Evolutionary conservation across 2,329 filamentous ascomycete species (phyloP), one percentile per base, ranked within the genome.

Genomic region (Diaporthe caulivora): DNA sequence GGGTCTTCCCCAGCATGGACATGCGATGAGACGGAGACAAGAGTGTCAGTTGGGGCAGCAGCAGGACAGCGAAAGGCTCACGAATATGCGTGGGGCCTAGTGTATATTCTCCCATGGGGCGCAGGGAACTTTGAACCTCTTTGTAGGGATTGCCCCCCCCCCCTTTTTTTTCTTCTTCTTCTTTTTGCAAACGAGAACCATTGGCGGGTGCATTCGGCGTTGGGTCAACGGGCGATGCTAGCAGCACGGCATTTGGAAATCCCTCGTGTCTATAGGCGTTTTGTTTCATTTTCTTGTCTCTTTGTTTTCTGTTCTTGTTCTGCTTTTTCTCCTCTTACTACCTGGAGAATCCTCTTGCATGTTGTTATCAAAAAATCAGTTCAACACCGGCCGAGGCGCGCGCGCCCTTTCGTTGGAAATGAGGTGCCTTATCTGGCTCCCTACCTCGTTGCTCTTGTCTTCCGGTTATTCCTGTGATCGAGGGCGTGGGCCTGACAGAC

Each of bases 1-100:
- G 91, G 81, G 83, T 87, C 42, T 88, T 86, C 75, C 89, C 91
- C 2, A 88, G 87, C 75, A 82, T 91, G 76, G 84, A 84, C 55
- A 83, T 89, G 80, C 86, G 88, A 74, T 92, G 77, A 86, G 67
- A 31, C 21, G 7, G 29, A 11, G 15, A 51, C 42, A n/a, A 2
- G 24, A 21, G 18, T 3, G 9, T 18, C 11, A 17, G 9, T 15
- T 21, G 40, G 17, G 24, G 13, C 37, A 44, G 58, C 40, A 47
- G n/a, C 5, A 60, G 15, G 13, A 53, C 49, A 24, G 11, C 4
- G n/a, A 26, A 11, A 15, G 42, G 18, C 26, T 21, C 10, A 11
- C 60, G 40, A 64, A 2, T 17, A 0, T 37, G 60, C 42, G 42
- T 64, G 29, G 29, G 57, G 74, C 40, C 42, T 17, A 18, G 58